Conservation (phyloP, 1,284 basidiomycete species). For the Irpex rosettiformis region DNA sequence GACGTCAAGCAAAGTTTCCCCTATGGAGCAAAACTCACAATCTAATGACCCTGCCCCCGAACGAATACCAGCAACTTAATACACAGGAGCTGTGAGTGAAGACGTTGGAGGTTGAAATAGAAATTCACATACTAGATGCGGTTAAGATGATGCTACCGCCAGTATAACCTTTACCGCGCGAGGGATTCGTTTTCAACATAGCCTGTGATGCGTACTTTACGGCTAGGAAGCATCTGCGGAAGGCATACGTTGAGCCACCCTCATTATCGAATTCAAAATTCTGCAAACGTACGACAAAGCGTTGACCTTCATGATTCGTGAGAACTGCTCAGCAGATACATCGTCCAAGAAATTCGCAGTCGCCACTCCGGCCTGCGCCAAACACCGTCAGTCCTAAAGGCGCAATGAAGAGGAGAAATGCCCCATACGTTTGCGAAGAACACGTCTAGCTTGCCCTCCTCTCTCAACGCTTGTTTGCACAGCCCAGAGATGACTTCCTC, state of each 20-base stretch:
- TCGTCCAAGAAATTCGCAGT: slow-evolving; percentile 45
- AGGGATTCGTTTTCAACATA: slow-evolving; percentile 67
- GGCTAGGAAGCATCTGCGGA: slow-evolving; percentile 80
- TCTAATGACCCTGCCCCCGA: slow-evolving; percentile 85
- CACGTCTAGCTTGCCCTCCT: slow-evolving; percentile 85
- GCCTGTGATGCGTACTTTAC: slow-evolving; percentile 82
- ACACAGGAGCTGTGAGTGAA: neutral
- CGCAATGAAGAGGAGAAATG: slow-evolving; percentile 2
- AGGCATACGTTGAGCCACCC: neutral
- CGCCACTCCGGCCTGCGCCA: slow-evolving; percentile 61
- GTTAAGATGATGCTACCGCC: slow-evolving; percentile 89
- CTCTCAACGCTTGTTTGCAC: slow-evolving; percentile 70
- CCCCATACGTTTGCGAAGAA: slow-evolving; percentile 88
- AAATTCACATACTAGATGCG: slow-evolving; percentile 62
- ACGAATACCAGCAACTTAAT: slow-evolving; percentile 76
- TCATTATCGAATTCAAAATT: neutral
- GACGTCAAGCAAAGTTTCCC: slow-evolving; percentile 6
- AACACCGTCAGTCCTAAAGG: neutral
- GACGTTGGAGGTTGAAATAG: neutral
- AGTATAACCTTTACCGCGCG: slow-evolving; percentile 62
- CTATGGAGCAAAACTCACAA: slow-evolving; percentile 52
- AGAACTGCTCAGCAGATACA: slow-evolving; percentile 66
- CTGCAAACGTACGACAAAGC: slow-evolving; percentile 23
- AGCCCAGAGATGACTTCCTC: slow-evolving; percentile 67
- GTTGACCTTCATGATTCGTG: slow-evolving; percentile 80